Percentiles rank a stretch among this genome's conserved stretches.
phyloP scores from a whole-genome alignment of 108 stramenopile genomes.

The Fragilaria radians region DNA sequence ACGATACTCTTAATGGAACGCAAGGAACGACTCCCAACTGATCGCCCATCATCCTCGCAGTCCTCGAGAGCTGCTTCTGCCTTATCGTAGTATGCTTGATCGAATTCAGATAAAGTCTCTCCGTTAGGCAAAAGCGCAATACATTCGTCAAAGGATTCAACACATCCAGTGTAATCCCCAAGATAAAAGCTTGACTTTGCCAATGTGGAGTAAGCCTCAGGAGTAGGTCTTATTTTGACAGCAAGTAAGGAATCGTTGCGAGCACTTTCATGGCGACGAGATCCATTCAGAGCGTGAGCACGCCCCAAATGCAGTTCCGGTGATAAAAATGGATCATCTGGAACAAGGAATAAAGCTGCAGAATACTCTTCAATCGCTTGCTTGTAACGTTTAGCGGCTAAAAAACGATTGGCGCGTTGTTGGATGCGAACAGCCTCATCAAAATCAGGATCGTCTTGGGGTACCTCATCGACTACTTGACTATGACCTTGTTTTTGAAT shows the following conservation, averaged over 20 bases:
- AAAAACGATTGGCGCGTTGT: constrained; percentile 57
- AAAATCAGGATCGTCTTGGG: constrained; percentile 79
- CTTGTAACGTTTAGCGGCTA: constrained; percentile 70
- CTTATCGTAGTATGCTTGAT: constrained; percentile 78
- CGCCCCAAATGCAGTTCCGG: constrained; percentile 78
- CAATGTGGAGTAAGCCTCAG: constrained; percentile 79
- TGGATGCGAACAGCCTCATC: constrained; percentile 87
- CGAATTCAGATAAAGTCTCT: constrained; percentile 70
- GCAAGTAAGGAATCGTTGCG: constrained; percentile 74
- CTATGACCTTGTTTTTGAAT: constrained; percentile 18
- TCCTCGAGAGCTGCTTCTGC: constrained; percentile 56
- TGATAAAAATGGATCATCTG: constrained; percentile 68
- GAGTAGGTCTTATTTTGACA: constrained; percentile 56
- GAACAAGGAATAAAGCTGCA: constrained; percentile 79
- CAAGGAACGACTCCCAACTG: neutral
- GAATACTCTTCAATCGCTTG: constrained; percentile 80
- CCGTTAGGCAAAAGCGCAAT: constrained; percentile 49
- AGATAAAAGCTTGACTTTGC: constrained; percentile 80
- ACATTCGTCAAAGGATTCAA: constrained; percentile 67
- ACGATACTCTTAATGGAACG: constrained; percentile 26
- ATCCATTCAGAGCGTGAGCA: constrained; percentile 81
- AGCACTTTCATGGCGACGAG: constrained; percentile 70
- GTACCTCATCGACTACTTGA: constrained; percentile 33
- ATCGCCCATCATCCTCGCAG: constrained; percentile 15
- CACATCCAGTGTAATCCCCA: constrained; percentile 64